Conservation (phyloP, 1,139 yeast genomes). For the Komagataea norvegica region DNA sequence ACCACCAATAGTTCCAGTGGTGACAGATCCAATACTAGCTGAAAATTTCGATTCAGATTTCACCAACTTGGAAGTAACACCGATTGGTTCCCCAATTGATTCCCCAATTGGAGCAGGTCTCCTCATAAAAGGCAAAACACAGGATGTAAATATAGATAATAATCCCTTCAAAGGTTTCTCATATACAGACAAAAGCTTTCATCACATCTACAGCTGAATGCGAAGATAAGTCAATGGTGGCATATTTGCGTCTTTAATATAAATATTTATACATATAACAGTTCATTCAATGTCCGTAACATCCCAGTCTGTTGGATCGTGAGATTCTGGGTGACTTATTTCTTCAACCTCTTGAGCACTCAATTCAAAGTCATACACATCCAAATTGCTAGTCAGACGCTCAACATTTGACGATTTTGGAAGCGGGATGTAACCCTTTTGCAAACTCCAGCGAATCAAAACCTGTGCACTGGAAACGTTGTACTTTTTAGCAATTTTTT, state of each 20-base stretch:
- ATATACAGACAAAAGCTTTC: conserved; percentile 32
- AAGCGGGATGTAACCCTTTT: conserved; percentile 37
- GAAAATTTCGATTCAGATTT: conserved; percentile 90
- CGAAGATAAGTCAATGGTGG: too few relatives aligned
- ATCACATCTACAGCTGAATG: conserved; percentile 26
- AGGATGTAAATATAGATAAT: too few relatives aligned
- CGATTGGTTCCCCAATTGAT: conserved; percentile 22
- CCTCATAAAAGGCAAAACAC: too few relatives aligned
- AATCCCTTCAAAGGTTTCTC: conserved; percentile 32
- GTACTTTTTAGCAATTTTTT: conserved; percentile 31
- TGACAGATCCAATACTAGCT: conserved; percentile 82
- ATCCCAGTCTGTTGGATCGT: conserved; percentile 73
- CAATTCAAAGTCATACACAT: conserved; percentile 38
- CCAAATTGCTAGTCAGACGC: conserved; percentile 41
- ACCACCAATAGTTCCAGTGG: conserved; percentile 85
- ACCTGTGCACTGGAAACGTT: conserved; percentile 34
- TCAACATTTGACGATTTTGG: conserved; percentile 44
- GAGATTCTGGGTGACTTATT: conserved; percentile 48
- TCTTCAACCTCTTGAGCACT: conserved; percentile 30
- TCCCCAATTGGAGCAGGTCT: conserved; percentile 16
- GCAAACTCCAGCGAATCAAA: conserved; percentile 37
- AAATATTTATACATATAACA: conserved; percentile 2
- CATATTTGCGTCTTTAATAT: too few relatives aligned
- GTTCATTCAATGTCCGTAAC: conserved; percentile 49
- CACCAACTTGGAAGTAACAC: conserved; percentile 56